Evolutionary conservation across 179 eudicot species (phyloP).

Genomic region (Carnegiea gigantea): DNA sequence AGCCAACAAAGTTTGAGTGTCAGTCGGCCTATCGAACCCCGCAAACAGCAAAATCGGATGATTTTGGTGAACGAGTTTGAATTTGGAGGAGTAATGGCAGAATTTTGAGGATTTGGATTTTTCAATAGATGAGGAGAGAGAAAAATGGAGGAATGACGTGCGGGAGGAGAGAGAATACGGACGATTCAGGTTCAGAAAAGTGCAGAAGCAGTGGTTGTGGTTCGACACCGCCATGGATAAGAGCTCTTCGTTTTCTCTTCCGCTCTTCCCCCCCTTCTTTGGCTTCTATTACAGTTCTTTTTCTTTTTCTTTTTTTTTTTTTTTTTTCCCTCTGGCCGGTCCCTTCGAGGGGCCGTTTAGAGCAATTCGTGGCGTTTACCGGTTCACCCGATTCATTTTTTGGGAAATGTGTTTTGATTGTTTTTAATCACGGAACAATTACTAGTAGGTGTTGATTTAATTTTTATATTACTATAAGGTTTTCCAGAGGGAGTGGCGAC

Average conservation of each 20-base stretch:
- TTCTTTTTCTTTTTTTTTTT: background rate
- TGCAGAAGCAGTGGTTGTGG: slow-evolving; percentile 30
- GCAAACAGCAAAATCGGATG: slow-evolving; percentile 50
- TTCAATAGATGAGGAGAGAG: slow-evolving; percentile 14
- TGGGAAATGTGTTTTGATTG: too few relatives aligned
- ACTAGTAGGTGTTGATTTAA: too few relatives aligned
- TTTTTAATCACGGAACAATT: too few relatives aligned
- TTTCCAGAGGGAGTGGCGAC: too few relatives aligned
- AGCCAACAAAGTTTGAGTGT: slow-evolving; percentile 57
- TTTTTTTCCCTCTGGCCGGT: background rate
- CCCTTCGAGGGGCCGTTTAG: too few relatives aligned
- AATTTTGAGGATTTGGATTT: slow-evolving; percentile 24
- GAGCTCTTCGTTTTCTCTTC: background rate
- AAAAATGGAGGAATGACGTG: slow-evolving; percentile 15
- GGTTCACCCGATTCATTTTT: background rate
- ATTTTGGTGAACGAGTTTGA: slow-evolving; percentile 21
- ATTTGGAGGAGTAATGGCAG: slow-evolving; percentile 11
- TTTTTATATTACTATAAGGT: too few relatives aligned
- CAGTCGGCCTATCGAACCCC: slow-evolving; percentile 42
- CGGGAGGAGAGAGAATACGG: slow-evolving; percentile 27
- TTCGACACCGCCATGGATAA: slow-evolving; percentile 44
- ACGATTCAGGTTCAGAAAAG: background rate
- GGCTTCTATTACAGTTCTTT: background rate
- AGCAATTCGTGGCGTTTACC: background rate
- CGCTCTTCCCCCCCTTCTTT: background rate